Conservation (phyloP, 2,329 filamentous ascomycete genomes). For the Aspergillus melleus region DNA sequence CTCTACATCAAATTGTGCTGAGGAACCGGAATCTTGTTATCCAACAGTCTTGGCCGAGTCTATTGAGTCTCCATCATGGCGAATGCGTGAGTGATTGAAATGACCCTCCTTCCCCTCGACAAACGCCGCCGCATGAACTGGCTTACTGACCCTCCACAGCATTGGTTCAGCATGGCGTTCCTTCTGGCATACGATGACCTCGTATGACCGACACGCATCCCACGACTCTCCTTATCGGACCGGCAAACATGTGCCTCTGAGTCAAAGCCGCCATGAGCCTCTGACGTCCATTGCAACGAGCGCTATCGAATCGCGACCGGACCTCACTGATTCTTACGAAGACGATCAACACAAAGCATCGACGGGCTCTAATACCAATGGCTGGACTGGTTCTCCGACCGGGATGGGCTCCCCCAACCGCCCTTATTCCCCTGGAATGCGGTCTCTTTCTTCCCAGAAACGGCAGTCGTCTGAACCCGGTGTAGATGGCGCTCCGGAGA, state of each 20-base stretch:
- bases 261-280: slow-evolving; percentile 75
- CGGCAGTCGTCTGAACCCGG: slow-evolving; percentile 61
- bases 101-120: background rate
- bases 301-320: slow-evolving; percentile 82
- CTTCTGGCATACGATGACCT: slow-evolving; percentile 92
- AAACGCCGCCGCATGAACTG: background rate
- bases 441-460: slow-evolving; percentile 70
- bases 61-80: slow-evolving; percentile 18
- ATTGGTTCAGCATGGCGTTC: slow-evolving; percentile 75
- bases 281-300: slow-evolving; percentile 84
- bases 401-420: slow-evolving; percentile 60
- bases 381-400: slow-evolving; percentile 60
- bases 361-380: slow-evolving; percentile 57
- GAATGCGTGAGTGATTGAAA: slow-evolving; percentile 21
- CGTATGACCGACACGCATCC: slow-evolving; percentile 79
- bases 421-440: slow-evolving; percentile 87
- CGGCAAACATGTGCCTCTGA: slow-evolving; percentile 84
- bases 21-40: slow-evolving; percentile 6
- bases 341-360: slow-evolving; percentile 66
- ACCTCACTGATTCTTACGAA: slow-evolving; percentile 75
- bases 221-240: slow-evolving; percentile 92
- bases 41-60: background rate
- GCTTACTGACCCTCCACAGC: slow-evolving; percentile 39
- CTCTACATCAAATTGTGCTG: slow-evolving; percentile 9
- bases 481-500: slow-evolving; percentile 75